phyloP scores from a whole-genome alignment of 108 stramenopile genomes.

The Schizochytrium sp. region DNA sequence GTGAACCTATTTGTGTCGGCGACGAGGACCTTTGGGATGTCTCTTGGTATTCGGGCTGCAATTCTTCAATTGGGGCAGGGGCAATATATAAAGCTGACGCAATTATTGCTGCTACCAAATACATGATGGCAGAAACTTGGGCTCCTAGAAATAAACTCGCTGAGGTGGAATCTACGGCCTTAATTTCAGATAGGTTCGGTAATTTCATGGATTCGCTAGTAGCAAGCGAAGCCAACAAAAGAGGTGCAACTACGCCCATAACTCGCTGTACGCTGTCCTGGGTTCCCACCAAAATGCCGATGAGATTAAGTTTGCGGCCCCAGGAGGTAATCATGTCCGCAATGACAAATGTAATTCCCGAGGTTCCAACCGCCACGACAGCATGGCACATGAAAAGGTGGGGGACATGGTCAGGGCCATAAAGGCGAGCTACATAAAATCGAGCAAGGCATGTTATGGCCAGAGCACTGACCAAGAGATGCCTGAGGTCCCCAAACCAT shows the following conservation, averaged over 20 bases:
- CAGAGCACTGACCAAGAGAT: neutral
- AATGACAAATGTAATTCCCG: slow-evolving; percentile 33
- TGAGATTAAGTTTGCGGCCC: neutral
- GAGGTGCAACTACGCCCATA: slow-evolving; percentile 33
- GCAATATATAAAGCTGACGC: neutral
- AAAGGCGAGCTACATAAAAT: slow-evolving; percentile 18
- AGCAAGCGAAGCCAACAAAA: slow-evolving; percentile 1
- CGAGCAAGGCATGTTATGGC: neutral
- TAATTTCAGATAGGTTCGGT: neutral
- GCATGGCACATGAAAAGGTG: slow-evolving; percentile 38
- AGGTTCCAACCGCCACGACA: slow-evolving; percentile 29
- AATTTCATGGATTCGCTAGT: neutral
- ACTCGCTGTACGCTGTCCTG: slow-evolving; percentile 38
- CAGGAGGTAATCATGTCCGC: slow-evolving; percentile 1
- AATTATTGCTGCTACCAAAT: neutral
- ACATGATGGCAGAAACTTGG: slow-evolving; percentile 30
- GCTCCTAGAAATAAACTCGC: neutral
- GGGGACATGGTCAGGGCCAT: neutral
- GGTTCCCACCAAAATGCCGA: slow-evolving; percentile 12
- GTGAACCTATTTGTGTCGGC: too few species aligned
- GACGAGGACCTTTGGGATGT: neutral
- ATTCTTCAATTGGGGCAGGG: neutral
- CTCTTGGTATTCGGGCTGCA: neutral
- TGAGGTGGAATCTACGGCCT: neutral
- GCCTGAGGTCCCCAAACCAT: neutral